A percentile compares a stretch with the other conserved stretches of the same genome.
Conservation (phyloP, 192 early-diverging fungal species). For the Mortierella antarctica region DNA sequence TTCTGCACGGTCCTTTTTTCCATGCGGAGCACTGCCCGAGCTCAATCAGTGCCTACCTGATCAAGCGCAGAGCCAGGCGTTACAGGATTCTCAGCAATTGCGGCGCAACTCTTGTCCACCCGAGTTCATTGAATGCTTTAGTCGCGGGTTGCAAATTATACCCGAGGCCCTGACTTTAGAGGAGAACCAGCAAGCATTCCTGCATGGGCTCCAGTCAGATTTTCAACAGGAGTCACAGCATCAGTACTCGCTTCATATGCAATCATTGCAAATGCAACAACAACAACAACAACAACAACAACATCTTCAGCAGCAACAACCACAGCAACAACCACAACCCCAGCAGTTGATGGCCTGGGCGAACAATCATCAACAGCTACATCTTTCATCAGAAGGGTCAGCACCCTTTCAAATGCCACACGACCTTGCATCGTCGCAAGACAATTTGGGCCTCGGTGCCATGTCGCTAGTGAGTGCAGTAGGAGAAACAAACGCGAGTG, state of each 20-base stretch:
- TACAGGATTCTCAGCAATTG: neutral
- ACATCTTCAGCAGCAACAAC: neutral
- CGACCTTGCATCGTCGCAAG: too few species aligned
- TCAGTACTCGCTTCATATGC: neutral
- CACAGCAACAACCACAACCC: neutral
- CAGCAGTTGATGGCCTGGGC: neutral
- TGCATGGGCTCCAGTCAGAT: conserved; percentile 6
- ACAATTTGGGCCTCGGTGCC: too few species aligned
- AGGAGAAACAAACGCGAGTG: too few species aligned
- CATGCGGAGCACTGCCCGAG: neutral
- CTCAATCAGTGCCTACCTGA: neutral
- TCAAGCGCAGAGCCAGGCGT: neutral
- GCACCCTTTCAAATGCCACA: too few species aligned
- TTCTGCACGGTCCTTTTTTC: neutral
- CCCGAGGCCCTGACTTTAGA: neutral
- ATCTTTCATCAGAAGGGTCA: neutral
- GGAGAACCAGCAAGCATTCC: neutral
- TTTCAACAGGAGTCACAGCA: neutral
- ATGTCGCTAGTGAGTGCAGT: too few species aligned
- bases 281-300: conserved; percentile 1
- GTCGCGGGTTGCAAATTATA: neutral
- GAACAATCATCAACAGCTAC: neutral
- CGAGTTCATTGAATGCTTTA: conserved; percentile 17
- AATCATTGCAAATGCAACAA: neutral
- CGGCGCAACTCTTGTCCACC: conserved; percentile 39